These are phyloP conservation scores for Mangifera indica DNA, from an alignment of 345 rosid species.

Conservation along the genomic window DNA sequence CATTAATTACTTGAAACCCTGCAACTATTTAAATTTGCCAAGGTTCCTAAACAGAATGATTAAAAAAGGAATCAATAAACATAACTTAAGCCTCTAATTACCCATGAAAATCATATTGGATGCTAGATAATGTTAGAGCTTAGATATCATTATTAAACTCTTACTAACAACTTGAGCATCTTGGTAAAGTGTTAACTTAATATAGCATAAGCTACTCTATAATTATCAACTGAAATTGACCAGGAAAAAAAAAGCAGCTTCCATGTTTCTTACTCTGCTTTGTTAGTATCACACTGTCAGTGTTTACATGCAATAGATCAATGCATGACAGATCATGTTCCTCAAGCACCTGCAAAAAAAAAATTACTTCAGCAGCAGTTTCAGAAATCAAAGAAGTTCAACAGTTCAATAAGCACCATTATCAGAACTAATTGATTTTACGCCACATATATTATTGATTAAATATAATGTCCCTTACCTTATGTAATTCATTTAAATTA, in stretches of 20 bases:
- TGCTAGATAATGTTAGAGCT: too few species aligned
- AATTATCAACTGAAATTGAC: not conserved
- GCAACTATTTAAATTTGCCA: constrained; percentile 1
- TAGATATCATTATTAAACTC: too few species aligned
- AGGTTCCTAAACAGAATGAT: not conserved
- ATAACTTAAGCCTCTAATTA: not conserved
- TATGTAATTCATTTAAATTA: constrained; percentile 75
- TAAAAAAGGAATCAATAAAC: not conserved
- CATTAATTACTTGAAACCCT: not conserved
- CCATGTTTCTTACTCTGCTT: constrained; percentile 63
- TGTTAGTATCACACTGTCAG: constrained; percentile 81
- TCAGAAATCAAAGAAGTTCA: constrained; percentile 11
- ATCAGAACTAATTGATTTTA: not conserved
- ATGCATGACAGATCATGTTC: constrained; percentile 80
- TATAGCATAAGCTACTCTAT: too few species aligned
- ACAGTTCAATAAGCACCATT: not conserved
- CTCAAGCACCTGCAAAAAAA: constrained; percentile 73
- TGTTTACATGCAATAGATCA: constrained; percentile 68
- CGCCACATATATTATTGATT: not conserved
- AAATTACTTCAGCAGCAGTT: constrained; percentile 12
- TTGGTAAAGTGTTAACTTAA: too few species aligned
- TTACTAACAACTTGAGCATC: too few species aligned
- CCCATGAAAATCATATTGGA: not conserved
- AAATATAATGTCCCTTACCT: constrained; percentile 41
- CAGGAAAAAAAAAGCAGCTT: not conserved